These are phyloP conservation scores for Xylaria sp. DNA, from an alignment of 2,329 filamentous ascomycete species.

Conservation along the genomic window DNA sequence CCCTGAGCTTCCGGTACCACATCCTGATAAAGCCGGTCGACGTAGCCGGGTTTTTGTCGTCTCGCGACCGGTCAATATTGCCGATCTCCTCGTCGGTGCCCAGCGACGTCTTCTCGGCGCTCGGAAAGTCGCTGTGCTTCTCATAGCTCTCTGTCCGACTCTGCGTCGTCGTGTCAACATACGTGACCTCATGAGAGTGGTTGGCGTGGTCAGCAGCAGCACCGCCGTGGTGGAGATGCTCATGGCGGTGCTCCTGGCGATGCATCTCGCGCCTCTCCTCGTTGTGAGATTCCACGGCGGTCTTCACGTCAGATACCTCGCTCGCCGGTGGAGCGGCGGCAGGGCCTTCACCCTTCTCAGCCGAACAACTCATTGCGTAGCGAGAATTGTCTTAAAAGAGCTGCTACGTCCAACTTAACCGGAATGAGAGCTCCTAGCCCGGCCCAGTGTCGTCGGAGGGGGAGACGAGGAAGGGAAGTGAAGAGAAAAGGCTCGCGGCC, in stretches of 20 bases:
- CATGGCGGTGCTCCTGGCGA: slow-evolving; percentile 39
- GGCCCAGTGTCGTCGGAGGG: slow-evolving; percentile 20
- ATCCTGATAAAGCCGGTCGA: slow-evolving; percentile 32
- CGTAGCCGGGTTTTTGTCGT: slow-evolving; percentile 27
- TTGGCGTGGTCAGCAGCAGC: slow-evolving; percentile 41
- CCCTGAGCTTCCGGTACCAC: slow-evolving; percentile 52
- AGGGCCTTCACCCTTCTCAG: slow-evolving; percentile 32
- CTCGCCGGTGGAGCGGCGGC: slow-evolving; percentile 33
- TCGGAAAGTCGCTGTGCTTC: slow-evolving; percentile 46
- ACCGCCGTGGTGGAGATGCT: slow-evolving; percentile 49
- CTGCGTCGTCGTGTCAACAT: slow-evolving; percentile 50
- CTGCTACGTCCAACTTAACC: neutral
- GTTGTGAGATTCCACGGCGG: slow-evolving; percentile 43
- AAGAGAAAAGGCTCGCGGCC: slow-evolving; percentile 13
- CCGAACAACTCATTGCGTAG: slow-evolving; percentile 30
- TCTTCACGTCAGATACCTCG: slow-evolving; percentile 27
- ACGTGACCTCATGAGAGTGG: slow-evolving; percentile 53
- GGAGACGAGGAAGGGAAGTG: slow-evolving; percentile 15
- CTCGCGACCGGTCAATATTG: slow-evolving; percentile 36
- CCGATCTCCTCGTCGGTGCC: slow-evolving; percentile 42
- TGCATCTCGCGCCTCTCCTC: slow-evolving; percentile 45
- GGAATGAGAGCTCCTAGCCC: slow-evolving; percentile 5
- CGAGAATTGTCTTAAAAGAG: neutral
- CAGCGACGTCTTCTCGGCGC: slow-evolving; percentile 40
- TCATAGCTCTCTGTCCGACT: slow-evolving; percentile 44